Percentiles rank a stretch among this genome's conserved stretches.
phyloP scores from a whole-genome alignment of 768 basidiomycete genomes.

The Auricularia heimuer region DNA sequence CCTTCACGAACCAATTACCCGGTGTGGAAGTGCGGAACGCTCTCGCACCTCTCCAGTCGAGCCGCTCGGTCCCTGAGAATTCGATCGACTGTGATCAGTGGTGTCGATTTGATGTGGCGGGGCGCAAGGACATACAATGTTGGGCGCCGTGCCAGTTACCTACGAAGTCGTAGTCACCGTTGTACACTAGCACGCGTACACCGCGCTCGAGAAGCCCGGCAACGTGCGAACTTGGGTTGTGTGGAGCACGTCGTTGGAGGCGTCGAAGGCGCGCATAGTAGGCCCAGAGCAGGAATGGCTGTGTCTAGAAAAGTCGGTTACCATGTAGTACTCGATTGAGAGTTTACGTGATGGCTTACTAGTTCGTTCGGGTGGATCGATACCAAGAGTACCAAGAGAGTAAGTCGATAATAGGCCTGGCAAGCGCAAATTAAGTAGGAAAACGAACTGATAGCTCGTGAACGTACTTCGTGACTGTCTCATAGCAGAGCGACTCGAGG shows the following conservation, averaged over 20 bases:
- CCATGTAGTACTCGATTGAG: not conserved
- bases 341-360: not conserved
- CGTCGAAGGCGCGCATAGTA: not conserved
- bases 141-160: not conserved
- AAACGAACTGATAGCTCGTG: not conserved
- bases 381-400: not conserved
- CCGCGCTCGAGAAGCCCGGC: constrained; percentile 4
- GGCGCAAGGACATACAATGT: not conserved
- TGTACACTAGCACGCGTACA: constrained; percentile 4
- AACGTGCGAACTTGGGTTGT: not conserved
- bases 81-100: no score
- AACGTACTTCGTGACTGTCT: not conserved
- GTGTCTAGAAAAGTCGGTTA: not conserved
- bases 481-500: not conserved
- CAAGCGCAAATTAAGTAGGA: not conserved
- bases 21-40: not conserved
- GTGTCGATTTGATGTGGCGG: no score
- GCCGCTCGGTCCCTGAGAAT: not conserved
- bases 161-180: constrained; percentile 2
- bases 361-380: not conserved
- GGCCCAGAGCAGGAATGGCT: not conserved
- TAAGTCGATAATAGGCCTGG: not conserved
- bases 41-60: not conserved
- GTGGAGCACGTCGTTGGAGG: not conserved
- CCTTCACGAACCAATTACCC: not conserved